Evolutionary conservation across 2,329 filamentous ascomycete species (phyloP).

Genomic region (Trichoderma sp.): DNA sequence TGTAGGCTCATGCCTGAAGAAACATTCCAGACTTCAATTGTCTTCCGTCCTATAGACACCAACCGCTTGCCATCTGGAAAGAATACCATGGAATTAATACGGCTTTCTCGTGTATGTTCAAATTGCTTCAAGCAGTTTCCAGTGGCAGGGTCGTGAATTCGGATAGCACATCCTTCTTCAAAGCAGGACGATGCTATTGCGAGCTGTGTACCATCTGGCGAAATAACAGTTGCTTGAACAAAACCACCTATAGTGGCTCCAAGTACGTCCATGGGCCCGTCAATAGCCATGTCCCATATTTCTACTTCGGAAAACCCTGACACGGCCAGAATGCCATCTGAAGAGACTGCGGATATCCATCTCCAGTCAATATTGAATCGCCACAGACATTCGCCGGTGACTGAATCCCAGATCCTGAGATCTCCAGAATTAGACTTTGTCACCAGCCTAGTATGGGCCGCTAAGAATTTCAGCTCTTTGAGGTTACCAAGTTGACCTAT

Average conservation of each 20-base stretch:
- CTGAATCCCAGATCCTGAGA: background rate
- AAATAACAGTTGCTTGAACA: background rate
- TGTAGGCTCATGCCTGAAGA: background rate
- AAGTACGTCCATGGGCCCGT: too few relatives aligned
- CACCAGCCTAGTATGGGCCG: background rate
- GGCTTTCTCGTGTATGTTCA: fast-evolving
- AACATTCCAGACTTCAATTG: background rate
- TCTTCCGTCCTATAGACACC: fast-evolving
- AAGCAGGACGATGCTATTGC: fast-evolving
- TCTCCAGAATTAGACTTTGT: fast-evolving
- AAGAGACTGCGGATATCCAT: background rate
- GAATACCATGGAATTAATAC: background rate
- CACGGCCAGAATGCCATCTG: background rate
- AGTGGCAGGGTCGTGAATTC: background rate
- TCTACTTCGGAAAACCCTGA: background rate
- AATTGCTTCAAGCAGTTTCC: background rate
- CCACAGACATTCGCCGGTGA: background rate
- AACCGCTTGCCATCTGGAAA: background rate
- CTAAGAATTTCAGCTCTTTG: fast-evolving
- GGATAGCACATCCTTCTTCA: background rate
- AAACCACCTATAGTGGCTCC: background rate
- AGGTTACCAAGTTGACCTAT: background rate
- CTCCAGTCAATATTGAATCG: too few relatives aligned
- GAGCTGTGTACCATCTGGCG: background rate
- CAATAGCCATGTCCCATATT: background rate